Conservation (phyloP, 2,329 filamentous ascomycete species). For the Colletotrichum acutatum region DNA sequence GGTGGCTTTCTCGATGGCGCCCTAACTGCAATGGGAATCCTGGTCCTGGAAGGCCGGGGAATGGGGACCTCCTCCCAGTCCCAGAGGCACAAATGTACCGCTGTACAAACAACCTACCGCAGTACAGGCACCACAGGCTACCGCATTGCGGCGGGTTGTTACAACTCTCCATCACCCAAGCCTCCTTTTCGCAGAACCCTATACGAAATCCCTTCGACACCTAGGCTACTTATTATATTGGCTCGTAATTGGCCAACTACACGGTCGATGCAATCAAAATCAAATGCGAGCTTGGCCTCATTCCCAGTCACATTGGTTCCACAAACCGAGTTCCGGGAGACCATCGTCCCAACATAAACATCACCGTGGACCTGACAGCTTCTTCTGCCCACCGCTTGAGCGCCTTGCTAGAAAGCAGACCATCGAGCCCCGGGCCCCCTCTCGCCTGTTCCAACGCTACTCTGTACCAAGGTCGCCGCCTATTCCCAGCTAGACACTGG, state of each 20-base stretch:
- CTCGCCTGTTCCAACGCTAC: neutral
- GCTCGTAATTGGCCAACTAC: neutral
- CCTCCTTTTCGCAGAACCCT: neutral
- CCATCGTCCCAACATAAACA: neutral
- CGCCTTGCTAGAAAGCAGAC: neutral
- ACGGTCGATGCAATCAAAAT: neutral
- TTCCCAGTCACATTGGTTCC: neutral
- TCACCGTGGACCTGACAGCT: neutral
- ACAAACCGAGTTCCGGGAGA: neutral
- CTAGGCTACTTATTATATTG: neutral
- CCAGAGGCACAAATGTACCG: neutral
- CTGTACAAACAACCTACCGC: neutral
- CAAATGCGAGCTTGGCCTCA: neutral
- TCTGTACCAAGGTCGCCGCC: neutral
- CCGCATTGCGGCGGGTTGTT: neutral
- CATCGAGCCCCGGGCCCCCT: neutral
- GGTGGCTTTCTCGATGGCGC: slow-evolving; percentile 3
- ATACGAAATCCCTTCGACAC: neutral
- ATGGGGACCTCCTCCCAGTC: neutral
- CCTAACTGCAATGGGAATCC: neutral
- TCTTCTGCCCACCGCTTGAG: neutral
- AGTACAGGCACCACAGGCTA: neutral
- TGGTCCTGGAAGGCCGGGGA: neutral
- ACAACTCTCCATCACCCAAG: neutral
- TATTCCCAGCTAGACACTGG: too few species aligned